Base-by-base conservation (phyloP, 1,139 yeast genomes). In the Saccharomyces hybrid region DNA sequence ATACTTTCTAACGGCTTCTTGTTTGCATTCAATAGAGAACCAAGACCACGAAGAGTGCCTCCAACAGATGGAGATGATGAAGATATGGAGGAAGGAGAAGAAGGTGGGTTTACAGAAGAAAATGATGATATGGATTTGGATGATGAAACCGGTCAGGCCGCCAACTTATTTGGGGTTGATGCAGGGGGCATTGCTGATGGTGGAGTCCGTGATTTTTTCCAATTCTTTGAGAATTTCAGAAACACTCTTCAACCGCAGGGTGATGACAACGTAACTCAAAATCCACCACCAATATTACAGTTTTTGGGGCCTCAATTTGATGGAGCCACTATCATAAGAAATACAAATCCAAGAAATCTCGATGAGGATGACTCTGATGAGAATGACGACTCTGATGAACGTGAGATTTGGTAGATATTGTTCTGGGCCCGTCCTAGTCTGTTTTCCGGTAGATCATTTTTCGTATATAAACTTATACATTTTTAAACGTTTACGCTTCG, bases 1-100 rank as follows among this genome's bases (percentile, higher is more conserved):
- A 69, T 67, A 19, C 54, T 67, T 32, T 63, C 67, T 13, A 65
- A 63, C 54, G 69, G 70, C 7, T 64, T 65, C 52, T 58, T 66
- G 28, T 62, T 65, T 51, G 60, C 68, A 13, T 63, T 68, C 47
- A 64, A 66, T 51, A 58, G 69, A 50, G 64, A 62, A 42, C 60
- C 65, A 34, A 58, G 66, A 32, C 63, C 63, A 27, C 57, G 69
- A 54, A 55, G 66, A 46, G 58, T 56, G 2, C 62, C 63, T 5
- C 51, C 60, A 19, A 46, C 55, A 14, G 58, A 54, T 27, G 59
- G 57, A 46, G 54, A 50, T 7, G 61, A 51, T 38, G 59, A 60
- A 19, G 68, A 62, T 11, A 65, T 64, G 42, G 52, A 55, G 29
- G 60, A 59, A 6, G 57, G 42, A 2, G 55, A 47, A 14, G 57